Base-by-base conservation (phyloP, 78 protist species). In the Planoprotostelium fungivorum region DNA sequence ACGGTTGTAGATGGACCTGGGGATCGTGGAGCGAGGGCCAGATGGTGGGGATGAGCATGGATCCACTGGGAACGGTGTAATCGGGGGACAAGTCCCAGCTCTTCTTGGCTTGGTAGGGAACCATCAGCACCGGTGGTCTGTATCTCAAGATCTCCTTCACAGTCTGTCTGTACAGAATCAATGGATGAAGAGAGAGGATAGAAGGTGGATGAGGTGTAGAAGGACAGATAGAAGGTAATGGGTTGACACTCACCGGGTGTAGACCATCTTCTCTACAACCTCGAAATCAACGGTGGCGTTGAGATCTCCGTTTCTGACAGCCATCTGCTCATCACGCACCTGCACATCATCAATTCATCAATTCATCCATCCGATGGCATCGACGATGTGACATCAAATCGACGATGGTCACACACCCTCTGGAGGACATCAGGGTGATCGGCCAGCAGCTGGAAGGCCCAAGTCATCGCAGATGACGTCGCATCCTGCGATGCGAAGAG, bases 401-500 rank as follows among this genome's bases (percentile, higher is more conserved):
- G 73, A 5, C 5, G 5, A 25, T 28, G 34, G 28, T 83, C 95
- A 37, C 95, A 88, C 38, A 95, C 91, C 51, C 35, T 51, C 1
- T 84, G 92, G 38, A 95, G 89, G 37, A 95, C 89, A 1, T 92
- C 94, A 37, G 94, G 94, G 83, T 92, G 89, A n/a, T 95, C 93
- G 29, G 87, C 92, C 88, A 95, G 89, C 31, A 90, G 88, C 38
- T 86, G 36, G 87, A 89, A 84, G 38, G 83, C 38, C 96, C 97
- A 95, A 31, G 88, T 90, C n/a, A 95, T 36, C 35, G 95, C 88
- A 0, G 95, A 88, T 0, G 97, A 88, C 84, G 93, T 84, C 34
- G 97, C 97, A 89, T 95, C 97, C 86, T 93, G 95, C 28, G 90
- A 83, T 84, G 97, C 97, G 92, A 95, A 95, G 91, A 95, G 87